Conservation (phyloP, 768 basidiomycete species). For the Mycena vitilis region DNA sequence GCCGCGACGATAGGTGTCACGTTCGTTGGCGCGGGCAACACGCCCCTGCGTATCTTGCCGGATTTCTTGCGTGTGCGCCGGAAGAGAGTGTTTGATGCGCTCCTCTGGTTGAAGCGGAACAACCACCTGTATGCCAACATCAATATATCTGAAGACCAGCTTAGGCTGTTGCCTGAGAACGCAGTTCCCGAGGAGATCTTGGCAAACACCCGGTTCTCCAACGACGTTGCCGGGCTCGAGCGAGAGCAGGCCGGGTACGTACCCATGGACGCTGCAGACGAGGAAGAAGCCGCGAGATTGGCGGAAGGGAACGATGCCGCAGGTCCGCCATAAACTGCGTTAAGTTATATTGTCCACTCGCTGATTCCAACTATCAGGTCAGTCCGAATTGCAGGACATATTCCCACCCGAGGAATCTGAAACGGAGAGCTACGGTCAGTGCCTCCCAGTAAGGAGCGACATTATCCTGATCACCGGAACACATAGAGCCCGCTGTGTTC, state of each 20-base stretch:
- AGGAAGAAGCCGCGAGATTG: too few relatives aligned
- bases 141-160: conserved; percentile 32
- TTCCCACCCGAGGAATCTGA: too few relatives aligned
- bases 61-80: conserved; percentile 41
- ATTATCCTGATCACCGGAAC: too few relatives aligned
- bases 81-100: conserved; percentile 34
- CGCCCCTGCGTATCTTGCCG: conserved; percentile 38
- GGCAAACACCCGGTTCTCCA: conserved; percentile 32
- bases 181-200: conserved; percentile 46
- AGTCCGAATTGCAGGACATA: too few relatives aligned
- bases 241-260: too few relatives aligned
- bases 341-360: too few relatives aligned
- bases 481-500: neutral
- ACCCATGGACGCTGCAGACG: conserved; percentile 23
- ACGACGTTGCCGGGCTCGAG: conserved; percentile 33
- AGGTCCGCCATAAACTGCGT: too few relatives aligned
- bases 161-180: conserved; percentile 46
- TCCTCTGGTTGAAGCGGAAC: conserved; percentile 49
- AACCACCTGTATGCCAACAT: conserved; percentile 44
- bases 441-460: too few relatives aligned
- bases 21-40: conserved; percentile 41
- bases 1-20: conserved; percentile 45
- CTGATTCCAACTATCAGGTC: too few relatives aligned
- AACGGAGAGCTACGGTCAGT: too few relatives aligned
- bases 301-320: too few relatives aligned